Base-by-base conservation (phyloP, 1,284 basidiomycete species). In the Xanthoconium separans region DNA sequence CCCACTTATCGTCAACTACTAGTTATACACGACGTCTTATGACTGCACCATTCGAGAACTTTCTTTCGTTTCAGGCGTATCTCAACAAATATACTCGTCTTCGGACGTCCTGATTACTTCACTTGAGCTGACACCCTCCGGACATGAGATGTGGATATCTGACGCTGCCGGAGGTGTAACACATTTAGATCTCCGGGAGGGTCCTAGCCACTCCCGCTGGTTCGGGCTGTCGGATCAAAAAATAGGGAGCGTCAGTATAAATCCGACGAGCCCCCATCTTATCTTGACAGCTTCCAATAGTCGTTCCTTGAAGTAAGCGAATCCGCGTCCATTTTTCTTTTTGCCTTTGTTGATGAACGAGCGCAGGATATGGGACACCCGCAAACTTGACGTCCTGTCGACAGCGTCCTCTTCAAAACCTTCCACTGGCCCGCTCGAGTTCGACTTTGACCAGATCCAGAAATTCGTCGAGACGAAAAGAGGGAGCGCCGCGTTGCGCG, bases 111-210 rank as follows among this genome's bases (percentile, higher is more conserved):
- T 91, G 31, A 81, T 90, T 27, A 81, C 79, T 13, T 84, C 81
- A 58, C 74, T 91, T 50, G 89, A 92, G 59, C 61, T 90, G 16
- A 70, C 80, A 1, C 81, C 84, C 1, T 72, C 74, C 6, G 89
- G 89, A 0, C 73, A 85, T 50, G 89, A 91, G 62, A 80, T 92
- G 78, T 92, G 89, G 89, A 77, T 91, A 48, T 88, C 89, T 1
- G 89, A 92, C 64, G 77, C 75, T 1, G 60, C 69, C 9, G 89
- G 89, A 16, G 84, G 87, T 20, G 71, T 83, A 4, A 87, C 85
- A 6, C 89, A 90, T 59, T 70, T 89, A 27, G 89, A 92, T 65
- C 70, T 89, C 34, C 82, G 89, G 7, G 77, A 89, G 63, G 74
- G 77, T 51, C 80, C 79, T 56, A 76, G 75, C 2, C 79, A 78